Conservation (phyloP, 2,329 filamentous ascomycete genomes). For the Aspergillus viridinutans region DNA sequence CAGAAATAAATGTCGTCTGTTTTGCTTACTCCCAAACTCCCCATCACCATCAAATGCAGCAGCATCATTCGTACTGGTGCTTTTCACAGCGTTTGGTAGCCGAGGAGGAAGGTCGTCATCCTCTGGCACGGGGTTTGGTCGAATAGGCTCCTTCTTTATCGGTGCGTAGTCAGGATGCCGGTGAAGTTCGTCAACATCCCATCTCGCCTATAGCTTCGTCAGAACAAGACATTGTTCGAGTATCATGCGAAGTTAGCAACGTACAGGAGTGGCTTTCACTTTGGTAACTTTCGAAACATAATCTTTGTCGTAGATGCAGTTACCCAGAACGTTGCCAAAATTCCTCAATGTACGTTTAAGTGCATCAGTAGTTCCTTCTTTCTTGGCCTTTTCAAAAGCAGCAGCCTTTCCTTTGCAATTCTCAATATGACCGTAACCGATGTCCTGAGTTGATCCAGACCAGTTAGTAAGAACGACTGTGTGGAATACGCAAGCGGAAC, state of each 20-base stretch:
- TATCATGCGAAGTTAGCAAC: slow-evolving; percentile 7
- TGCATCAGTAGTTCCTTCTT: slow-evolving; percentile 92
- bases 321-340: slow-evolving; percentile 96
- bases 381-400: slow-evolving; percentile 98
- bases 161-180: slow-evolving; percentile 70
- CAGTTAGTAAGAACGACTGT: neutral
- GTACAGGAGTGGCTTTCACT: slow-evolving; percentile 69
- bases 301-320: slow-evolving; percentile 96
- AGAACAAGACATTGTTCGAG: slow-evolving; percentile 3
- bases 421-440: slow-evolving; percentile 94
- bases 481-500: neutral
- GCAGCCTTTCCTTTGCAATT: slow-evolving; percentile 93
- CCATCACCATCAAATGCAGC: slow-evolving; percentile 36
- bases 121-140: slow-evolving; percentile 37
- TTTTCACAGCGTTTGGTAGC: slow-evolving; percentile 20
- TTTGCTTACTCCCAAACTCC: slow-evolving; percentile 40
- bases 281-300: slow-evolving; percentile 88
- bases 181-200: slow-evolving; percentile 74
- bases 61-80: slow-evolving; percentile 26
- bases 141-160: slow-evolving; percentile 53
- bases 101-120: slow-evolving; percentile 45
- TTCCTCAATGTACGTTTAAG: slow-evolving; percentile 84
- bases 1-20: neutral
- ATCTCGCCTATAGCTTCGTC: slow-evolving; percentile 52
- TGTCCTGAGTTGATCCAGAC: slow-evolving; percentile 52